phyloP scores from a whole-genome alignment of 371 early-diverging fungal species.

The Mortierella sp. region DNA sequence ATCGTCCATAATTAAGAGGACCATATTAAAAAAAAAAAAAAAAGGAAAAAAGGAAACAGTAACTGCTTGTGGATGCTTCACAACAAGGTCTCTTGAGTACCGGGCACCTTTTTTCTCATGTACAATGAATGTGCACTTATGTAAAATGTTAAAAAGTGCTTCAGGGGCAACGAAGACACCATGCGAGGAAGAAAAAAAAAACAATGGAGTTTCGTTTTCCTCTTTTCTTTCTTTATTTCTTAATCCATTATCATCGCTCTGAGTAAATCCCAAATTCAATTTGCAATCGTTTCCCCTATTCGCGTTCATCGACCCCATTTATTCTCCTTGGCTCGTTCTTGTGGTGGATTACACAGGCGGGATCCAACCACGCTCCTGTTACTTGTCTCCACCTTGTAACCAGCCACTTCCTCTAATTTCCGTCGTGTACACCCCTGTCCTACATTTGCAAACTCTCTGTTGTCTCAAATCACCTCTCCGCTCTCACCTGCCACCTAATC shows the following conservation, averaged over 20 bases:
- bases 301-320: background rate
- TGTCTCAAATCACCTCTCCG: background rate
- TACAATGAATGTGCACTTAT: background rate
- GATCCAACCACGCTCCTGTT: background rate
- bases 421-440: background rate
- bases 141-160: background rate
- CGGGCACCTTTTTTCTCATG: background rate
- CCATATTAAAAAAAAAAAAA: background rate
- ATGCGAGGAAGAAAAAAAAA: background rate
- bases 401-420: slow-evolving; percentile 5
- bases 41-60: background rate
- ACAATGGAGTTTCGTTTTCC: background rate
- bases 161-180: slow-evolving; percentile 2
- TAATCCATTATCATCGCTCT: background rate
- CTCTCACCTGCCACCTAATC: background rate
- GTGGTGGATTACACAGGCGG: background rate
- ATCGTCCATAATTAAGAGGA: background rate
- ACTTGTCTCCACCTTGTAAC: slow-evolving; percentile 6
- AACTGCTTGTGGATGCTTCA: no score
- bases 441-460: background rate
- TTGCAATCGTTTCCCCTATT: background rate
- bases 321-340: background rate
- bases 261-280: background rate
- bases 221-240: background rate
- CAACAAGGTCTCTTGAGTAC: background rate